Base-by-base conservation (phyloP, 441 rosid genomes). In the Adansonia gregorii region DNA sequence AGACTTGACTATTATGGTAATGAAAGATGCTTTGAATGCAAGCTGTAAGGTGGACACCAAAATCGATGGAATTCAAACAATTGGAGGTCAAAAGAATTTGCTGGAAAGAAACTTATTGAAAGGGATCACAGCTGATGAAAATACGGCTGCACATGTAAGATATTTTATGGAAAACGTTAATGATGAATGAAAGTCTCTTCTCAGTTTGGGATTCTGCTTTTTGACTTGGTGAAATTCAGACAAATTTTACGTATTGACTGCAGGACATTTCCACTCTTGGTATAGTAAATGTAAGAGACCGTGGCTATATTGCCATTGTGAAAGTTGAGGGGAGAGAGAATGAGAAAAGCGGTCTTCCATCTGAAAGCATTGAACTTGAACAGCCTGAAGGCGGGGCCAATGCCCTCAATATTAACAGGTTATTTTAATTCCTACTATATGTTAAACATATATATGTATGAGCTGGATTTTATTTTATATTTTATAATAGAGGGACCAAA, bases 311-410 rank as follows among this genome's bases (percentile, higher is more conserved):
- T 79, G 89, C 90, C 78, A 84, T 85, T 61, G 90, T 91, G 60
- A 91, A 86, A 83, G 86, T 89, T 78, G 87, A 81, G 55, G 70
- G 80, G 74, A 85, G 80, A 80, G 87, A 84, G 81, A 82, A 77
- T 81, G 78, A 77, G 82, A 68, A 85, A 67, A 80, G 79, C 78
- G 70, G 67, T 78, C 79, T 85, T 78, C 79, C 81, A 67, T 86
- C 85, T 82, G 85, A 83, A 60, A 84, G 87, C 77, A 77, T 83
- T 74, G 90, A 87, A 79, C 81, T 86, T 79, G 89, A 88, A 78
- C 93, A 91, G 81, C 91, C 90, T 78, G 94, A 88, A 84, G 94
- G 94, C 39, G 94, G 94, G 71, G 94, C 93, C 71, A 89, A 86
- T 82, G 92, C 94, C 80, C 87, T 91, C 56, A 91, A 91, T 77